Evolutionary conservation across 257 asterid genomes (phyloP).

Genomic region (Nicotiana otophora): DNA sequence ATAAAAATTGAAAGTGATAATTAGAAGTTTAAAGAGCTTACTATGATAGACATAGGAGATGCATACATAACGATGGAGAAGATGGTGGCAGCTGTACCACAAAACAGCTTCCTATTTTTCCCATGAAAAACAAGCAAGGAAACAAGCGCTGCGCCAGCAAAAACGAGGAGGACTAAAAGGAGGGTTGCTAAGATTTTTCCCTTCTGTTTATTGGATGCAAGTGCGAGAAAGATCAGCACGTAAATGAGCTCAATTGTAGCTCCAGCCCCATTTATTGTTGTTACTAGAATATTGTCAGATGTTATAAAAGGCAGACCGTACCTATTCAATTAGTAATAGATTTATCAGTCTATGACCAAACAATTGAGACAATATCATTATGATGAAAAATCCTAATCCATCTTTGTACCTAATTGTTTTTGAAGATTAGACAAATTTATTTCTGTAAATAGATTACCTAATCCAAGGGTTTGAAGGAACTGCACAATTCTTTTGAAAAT

Average conservation of each 20-base stretch:
- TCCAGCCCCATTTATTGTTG: slow-evolving; percentile 69
- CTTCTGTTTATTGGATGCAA: slow-evolving; percentile 54
- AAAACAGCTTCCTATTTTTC: slow-evolving; percentile 44
- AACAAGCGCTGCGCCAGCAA: slow-evolving; percentile 39
- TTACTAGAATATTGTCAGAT: slow-evolving; percentile 57
- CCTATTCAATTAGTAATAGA: slow-evolving; percentile 31
- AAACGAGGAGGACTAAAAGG: slow-evolving; percentile 28
- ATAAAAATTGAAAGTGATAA: not conserved
- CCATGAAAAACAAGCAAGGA: slow-evolving; percentile 69
- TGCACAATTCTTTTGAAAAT: no score
- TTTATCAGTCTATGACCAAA: slow-evolving; percentile 5
- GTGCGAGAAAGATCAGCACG: slow-evolving; percentile 43
- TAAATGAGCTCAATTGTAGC: slow-evolving; percentile 50
- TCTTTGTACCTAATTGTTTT: no score
- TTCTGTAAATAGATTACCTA: no score
- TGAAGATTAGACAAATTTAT: no score
- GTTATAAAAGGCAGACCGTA: slow-evolving; percentile 86
- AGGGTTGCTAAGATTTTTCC: slow-evolving; percentile 42
- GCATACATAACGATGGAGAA: slow-evolving; percentile 84
- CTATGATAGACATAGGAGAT: slow-evolving; percentile 70
- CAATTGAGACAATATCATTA: not conserved
- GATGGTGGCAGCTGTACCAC: slow-evolving; percentile 69
- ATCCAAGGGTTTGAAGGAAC: no score
- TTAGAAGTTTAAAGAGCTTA: slow-evolving; percentile 11
- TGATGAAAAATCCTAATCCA: no score